Conservation (phyloP, 805 yeast genomes). For the Wickerhamiella kazuoi region DNA sequence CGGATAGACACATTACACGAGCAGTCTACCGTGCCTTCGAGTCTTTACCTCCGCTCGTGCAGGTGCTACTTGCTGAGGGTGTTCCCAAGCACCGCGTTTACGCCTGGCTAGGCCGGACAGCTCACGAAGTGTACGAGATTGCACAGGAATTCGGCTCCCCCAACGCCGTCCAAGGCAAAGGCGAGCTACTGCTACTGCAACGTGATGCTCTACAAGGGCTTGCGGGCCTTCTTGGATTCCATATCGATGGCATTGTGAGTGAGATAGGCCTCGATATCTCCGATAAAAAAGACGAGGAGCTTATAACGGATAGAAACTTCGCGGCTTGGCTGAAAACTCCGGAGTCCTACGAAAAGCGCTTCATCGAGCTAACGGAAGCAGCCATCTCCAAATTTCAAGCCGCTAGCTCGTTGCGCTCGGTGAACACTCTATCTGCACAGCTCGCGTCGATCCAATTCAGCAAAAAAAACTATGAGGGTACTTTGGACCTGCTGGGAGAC, state of each 20-base stretch:
- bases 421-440: slow-evolving; percentile 61
- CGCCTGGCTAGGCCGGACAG: slow-evolving; percentile 5
- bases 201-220: slow-evolving; percentile 24
- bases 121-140: slow-evolving; percentile 2
- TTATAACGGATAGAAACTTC: slow-evolving; percentile 8
- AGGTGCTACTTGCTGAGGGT: not conserved
- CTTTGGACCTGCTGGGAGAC: slow-evolving; percentile 27
- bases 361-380: slow-evolving; percentile 36
- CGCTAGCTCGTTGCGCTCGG: slow-evolving; percentile 42
- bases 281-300: not conserved
- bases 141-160: not conserved
- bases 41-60: slow-evolving; percentile 2
- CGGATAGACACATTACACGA: slow-evolving; percentile 16
- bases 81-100: not conserved
- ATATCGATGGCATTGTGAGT: slow-evolving; percentile 17
- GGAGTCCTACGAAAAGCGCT: slow-evolving; percentile 25
- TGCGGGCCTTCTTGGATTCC: slow-evolving; percentile 17
- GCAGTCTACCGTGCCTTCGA: slow-evolving; percentile 4
- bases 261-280: slow-evolving; percentile 14
- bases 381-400: slow-evolving; percentile 35
- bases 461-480: not conserved
- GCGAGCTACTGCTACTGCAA: slow-evolving; percentile 25
- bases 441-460: slow-evolving; percentile 48
- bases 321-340: slow-evolving; percentile 18
- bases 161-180: slow-evolving; percentile 21